Base-by-base conservation (phyloP, 345 rosid species). In the Lepidium africanum region DNA sequence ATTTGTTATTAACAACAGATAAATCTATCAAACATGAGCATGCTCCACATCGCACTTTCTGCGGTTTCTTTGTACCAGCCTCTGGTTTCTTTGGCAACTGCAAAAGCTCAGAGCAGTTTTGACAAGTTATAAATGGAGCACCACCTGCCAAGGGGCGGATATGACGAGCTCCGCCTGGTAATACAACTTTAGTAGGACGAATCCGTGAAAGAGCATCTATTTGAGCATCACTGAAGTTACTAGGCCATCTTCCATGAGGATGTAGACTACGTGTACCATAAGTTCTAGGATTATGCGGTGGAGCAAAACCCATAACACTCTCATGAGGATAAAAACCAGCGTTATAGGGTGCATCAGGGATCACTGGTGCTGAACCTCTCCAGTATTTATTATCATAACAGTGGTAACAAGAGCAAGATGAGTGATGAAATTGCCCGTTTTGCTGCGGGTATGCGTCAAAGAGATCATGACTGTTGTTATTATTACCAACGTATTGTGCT, bases 71-170 rank as follows among this genome's bases (percentile, higher is more conserved):
- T 3, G 56, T 72, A 43, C 68, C 73, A 59, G 74, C 61, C 48
- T 77, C 76, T 46, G 77, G 61, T 77, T 79, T 84, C 80, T 72
- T 83, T 51, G 97, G 94, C 61, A 90, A 50, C 57, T 84, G 82
- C 33, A 93, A 80, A 63, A 93, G 78, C 74, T 87, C 94, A 71
- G 84, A 84, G 79, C 98, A 93, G 80, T 87, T 82, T 43, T 71
- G 78, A 74, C 98, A 93, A 0, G 84, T 77, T 46, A 88, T 53
- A 73, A 90, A 93, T 3, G 98, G 98, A 43, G 98, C 92, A 36
- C 89, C 98, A 36, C 92, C 89, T 39, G 77, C 84, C 39, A 88
- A 73, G 23, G 98, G 96, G 68, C 66, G 86, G 59, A 77, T 78
- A 50, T 43, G 82, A 10, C 78, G 80, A n/a, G 82, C 76, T 25